A percentile compares a stretch with the other conserved stretches of the same genome.
Evolutionary conservation across 192 early-diverging fungal genomes (phyloP).

Genomic region (Chytriomyces confervae): DNA sequence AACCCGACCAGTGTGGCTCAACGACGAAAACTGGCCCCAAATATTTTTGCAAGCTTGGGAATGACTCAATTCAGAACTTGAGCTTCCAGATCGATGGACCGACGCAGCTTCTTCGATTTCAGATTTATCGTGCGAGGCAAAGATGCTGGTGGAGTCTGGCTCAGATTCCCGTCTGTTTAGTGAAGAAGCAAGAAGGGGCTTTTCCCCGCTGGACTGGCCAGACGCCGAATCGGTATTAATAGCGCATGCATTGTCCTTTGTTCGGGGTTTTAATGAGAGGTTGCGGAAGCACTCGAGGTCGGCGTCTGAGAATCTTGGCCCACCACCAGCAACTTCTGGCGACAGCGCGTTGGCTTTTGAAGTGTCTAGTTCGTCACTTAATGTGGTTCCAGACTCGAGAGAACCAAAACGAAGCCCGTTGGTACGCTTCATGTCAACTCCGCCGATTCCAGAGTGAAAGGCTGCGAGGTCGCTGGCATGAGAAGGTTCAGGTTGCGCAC

Average conservation of each 20-base stretch:
- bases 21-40: slow-evolving; percentile 19
- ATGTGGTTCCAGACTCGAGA: not conserved
- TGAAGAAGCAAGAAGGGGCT: not conserved
- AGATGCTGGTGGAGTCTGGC: no score
- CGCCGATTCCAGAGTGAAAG: not conserved
- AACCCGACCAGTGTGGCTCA: not conserved
- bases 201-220: not conserved
- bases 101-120: no score
- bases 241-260: not conserved
- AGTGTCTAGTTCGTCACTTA: not conserved
- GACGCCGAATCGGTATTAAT: not conserved
- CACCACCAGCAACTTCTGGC: not conserved
- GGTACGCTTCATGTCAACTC: slow-evolving; percentile 13
- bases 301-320: slow-evolving; percentile 4
- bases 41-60: slow-evolving; percentile 8
- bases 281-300: slow-evolving; percentile 17
- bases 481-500: not conserved
- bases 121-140: no score
- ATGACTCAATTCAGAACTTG: no score
- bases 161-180: not conserved
- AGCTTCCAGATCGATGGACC: no score
- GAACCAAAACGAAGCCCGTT: slow-evolving; percentile 14
- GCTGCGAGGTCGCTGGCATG: not conserved
- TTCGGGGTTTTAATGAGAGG: slow-evolving; percentile 7
- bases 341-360: no score